Conservation (phyloP, 345 rosid species). For the Noccaea caerulescens region DNA sequence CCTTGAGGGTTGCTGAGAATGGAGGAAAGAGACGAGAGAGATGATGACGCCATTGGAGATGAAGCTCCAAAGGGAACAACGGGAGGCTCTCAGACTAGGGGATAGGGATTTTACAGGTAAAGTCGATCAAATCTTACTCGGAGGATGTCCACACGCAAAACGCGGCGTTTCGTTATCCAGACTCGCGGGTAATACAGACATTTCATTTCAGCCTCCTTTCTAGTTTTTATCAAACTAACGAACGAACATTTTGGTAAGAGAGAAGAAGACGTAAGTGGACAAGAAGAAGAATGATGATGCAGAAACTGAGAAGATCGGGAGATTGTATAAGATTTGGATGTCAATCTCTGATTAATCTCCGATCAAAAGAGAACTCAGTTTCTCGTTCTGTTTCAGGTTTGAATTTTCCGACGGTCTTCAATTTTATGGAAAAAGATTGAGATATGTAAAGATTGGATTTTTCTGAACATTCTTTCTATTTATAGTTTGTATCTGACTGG, state of each 20-base stretch:
- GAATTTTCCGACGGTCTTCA: slow-evolving; percentile 2
- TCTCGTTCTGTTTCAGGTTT: slow-evolving; percentile 42
- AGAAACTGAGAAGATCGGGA: slow-evolving; percentile 54
- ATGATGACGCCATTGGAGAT: slow-evolving; percentile 63
- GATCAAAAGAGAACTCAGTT: slow-evolving; percentile 26
- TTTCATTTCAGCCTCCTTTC: neutral
- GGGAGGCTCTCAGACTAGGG: slow-evolving; percentile 45
- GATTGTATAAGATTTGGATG: slow-evolving; percentile 43
- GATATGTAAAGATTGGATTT: neutral
- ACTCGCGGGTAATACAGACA: slow-evolving; percentile 26
- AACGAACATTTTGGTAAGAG: slow-evolving; percentile 17
- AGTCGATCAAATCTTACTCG: slow-evolving; percentile 1
- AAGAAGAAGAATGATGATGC: slow-evolving; percentile 41
- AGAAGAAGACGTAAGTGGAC: slow-evolving; percentile 2
- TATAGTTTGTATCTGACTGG: neutral
- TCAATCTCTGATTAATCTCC: slow-evolving; percentile 39
- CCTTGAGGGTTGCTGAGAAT: slow-evolving; percentile 52
- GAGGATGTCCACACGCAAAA: slow-evolving; percentile 20
- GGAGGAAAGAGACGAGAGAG: slow-evolving; percentile 64
- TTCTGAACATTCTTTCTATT: no score
- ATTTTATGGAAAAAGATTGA: neutral
- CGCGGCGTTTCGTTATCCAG: slow-evolving; percentile 41
- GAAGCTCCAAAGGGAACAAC: slow-evolving; percentile 35
- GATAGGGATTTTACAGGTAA: neutral
- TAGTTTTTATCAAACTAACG: neutral